Evolutionary conservation across 768 basidiomycete genomes (phyloP).

Genomic region (Lactarius pseudohatsudake): DNA sequence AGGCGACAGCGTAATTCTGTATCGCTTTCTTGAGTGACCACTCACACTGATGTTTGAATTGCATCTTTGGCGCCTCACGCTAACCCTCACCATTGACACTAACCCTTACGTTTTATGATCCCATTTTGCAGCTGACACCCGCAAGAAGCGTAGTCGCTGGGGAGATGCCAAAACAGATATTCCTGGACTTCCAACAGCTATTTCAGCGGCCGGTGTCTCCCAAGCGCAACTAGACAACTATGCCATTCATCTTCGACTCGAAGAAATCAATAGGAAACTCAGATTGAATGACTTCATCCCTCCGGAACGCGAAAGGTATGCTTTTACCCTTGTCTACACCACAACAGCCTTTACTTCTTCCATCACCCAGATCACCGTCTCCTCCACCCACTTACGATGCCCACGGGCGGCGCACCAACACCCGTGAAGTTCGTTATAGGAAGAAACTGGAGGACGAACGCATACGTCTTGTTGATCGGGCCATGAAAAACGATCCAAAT

Average conservation of each 20-base stretch:
- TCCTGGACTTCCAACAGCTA: conserved; percentile 91
- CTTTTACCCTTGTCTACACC: neutral
- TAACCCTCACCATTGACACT: conserved; percentile 50
- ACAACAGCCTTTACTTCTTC: neutral
- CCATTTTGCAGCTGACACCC: conserved; percentile 69
- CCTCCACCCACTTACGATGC: conserved; percentile 97
- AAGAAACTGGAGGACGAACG: conserved; percentile 94
- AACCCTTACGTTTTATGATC: conserved; percentile 51
- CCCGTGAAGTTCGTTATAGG: conserved; percentile 96
- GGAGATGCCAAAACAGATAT: conserved; percentile 91
- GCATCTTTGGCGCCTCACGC: conserved; percentile 35
- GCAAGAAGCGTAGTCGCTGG: conserved; percentile 97
- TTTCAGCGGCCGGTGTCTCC: conserved; percentile 89
- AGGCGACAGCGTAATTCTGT: conserved; percentile 23
- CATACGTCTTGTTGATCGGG: conserved; percentile 88
- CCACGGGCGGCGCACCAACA: conserved; percentile 97
- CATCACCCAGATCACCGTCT: conserved; percentile 72
- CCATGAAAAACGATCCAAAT: conserved; percentile 97
- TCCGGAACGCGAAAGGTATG: conserved; percentile 90
- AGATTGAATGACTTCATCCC: conserved; percentile 93
- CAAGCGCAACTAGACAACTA: conserved; percentile 97
- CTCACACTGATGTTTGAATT: conserved; percentile 19
- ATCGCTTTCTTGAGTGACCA: conserved; percentile 16
- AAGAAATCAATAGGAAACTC: conserved; percentile 96
- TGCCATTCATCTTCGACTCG: conserved; percentile 91